Conservation (phyloP, 2,329 filamentous ascomycete species). For the Arthrocladium fulminans region DNA sequence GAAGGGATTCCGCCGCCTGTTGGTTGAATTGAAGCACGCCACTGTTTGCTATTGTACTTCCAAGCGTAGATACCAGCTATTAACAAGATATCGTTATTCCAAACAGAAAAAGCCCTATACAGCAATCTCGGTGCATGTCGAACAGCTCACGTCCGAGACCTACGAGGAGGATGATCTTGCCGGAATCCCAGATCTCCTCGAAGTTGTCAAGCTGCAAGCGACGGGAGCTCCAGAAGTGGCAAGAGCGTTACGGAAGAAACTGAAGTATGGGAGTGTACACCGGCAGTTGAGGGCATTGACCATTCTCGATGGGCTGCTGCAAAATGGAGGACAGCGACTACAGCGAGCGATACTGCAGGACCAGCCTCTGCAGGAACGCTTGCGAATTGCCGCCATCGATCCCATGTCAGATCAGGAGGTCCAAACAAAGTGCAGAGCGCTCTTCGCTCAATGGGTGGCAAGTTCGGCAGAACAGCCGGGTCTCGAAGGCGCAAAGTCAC, state of each 20-base stretch:
- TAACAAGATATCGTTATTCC: constrained; percentile 22
- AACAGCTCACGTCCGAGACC: constrained; percentile 78
- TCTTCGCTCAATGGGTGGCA: constrained; percentile 76
- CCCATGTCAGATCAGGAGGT: constrained; percentile 76
- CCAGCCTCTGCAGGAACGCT: constrained; percentile 80
- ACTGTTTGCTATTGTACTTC: constrained; percentile 19
- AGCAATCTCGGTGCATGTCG: constrained; percentile 85
- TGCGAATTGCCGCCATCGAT: constrained; percentile 79
- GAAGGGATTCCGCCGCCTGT: constrained; percentile 16
- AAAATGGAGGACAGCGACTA: constrained; percentile 84
- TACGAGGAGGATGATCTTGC: constrained; percentile 86
- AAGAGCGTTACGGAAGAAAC: constrained; percentile 87
- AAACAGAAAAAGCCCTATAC: constrained; percentile 72
- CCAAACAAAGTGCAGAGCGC: constrained; percentile 73
- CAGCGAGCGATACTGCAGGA: constrained; percentile 73
- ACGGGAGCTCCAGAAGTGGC: constrained; percentile 83
- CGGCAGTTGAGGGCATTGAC: constrained; percentile 81
- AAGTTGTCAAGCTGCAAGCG: constrained; percentile 81
- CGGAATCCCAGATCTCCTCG: constrained; percentile 87
- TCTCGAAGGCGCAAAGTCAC: constrained; percentile 65
- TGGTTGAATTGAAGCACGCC: constrained; percentile 18
- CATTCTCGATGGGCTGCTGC: constrained; percentile 84
- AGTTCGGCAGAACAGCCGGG: constrained; percentile 75
- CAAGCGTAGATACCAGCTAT: constrained; percentile 22
- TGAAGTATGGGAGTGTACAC: constrained; percentile 96